Percentiles rank a stretch among this genome's conserved stretches.
Evolutionary conservation across 352 stramenopile species (phyloP).

Genomic region (Aphanomyces astaci): DNA sequence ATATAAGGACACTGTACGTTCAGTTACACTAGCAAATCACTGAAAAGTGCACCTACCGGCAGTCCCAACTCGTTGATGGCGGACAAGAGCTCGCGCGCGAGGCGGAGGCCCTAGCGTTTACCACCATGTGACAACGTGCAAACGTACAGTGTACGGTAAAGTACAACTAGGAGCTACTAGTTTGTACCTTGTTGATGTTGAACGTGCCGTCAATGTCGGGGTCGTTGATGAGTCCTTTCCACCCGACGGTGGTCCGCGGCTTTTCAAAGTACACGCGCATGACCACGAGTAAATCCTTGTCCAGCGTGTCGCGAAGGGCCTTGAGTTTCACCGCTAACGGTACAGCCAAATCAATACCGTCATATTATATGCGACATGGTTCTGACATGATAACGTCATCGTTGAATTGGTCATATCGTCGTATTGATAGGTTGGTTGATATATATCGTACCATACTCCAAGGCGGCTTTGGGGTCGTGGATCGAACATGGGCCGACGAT

Average conservation of each 20-base stretch:
- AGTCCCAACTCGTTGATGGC: slow-evolving; percentile 75
- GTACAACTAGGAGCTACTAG: no score
- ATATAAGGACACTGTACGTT: not conserved
- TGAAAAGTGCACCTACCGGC: no score
- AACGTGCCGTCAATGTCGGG: slow-evolving; percentile 74
- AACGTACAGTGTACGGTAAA: no score
- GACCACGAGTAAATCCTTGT: slow-evolving; percentile 63
- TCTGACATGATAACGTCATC: no score
- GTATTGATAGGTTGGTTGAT: no score
- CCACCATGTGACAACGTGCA: no score
- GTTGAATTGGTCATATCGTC: no score
- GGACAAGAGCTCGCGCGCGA: slow-evolving; percentile 74
- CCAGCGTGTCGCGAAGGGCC: slow-evolving; percentile 42
- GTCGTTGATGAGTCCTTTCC: slow-evolving; percentile 84
- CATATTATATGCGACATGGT: no score
- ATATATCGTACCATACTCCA: slow-evolving; percentile 44
- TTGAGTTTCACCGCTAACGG: slow-evolving; percentile 50
- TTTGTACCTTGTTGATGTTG: slow-evolving; percentile 74
- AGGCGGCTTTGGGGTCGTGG: slow-evolving; percentile 61
- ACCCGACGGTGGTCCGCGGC: slow-evolving; percentile 72
- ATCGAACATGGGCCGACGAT: slow-evolving; percentile 78
- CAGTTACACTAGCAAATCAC: no score
- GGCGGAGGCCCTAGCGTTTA: slow-evolving; percentile 46
- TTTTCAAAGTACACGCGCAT: slow-evolving; percentile 88
- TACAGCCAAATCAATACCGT: no score